Conservation (phyloP, 306 rosid genomes). For the Mucuna pruriens region DNA sequence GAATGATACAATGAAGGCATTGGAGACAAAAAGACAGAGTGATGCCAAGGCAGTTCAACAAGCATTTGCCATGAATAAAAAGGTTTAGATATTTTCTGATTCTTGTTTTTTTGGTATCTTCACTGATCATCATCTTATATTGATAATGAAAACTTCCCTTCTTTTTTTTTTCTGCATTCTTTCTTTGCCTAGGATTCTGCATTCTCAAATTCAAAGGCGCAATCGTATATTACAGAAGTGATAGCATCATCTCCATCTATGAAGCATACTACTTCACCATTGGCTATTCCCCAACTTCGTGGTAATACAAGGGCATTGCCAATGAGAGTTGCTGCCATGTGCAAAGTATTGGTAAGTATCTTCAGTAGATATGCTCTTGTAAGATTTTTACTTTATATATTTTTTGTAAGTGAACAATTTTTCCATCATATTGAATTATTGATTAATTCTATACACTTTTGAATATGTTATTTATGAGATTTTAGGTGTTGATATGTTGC, state of each 20-base stretch:
- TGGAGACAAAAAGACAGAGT: conserved; percentile 62
- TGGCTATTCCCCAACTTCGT: conserved; percentile 61
- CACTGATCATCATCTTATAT: neutral
- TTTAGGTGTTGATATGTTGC: neutral
- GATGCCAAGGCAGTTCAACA: conserved; percentile 83
- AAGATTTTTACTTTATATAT: neutral
- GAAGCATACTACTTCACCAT: conserved; percentile 40
- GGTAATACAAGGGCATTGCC: conserved; percentile 61
- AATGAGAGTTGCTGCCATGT: conserved; percentile 71
- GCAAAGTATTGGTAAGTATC: conserved; percentile 75
- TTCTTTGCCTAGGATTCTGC: conserved; percentile 58
- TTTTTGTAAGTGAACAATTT: neutral
- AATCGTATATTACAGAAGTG: conserved; percentile 58
- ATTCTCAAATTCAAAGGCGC: conserved; percentile 65
- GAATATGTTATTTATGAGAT: neutral
- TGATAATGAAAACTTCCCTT: conserved; percentile 2
- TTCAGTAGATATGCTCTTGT: neutral
- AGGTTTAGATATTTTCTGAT: conserved; percentile 49
- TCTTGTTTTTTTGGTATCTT: neutral
- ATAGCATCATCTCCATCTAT: conserved; percentile 64
- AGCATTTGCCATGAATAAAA: conserved; percentile 61
- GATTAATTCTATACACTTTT: neutral
- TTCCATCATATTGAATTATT: conserved; percentile 1
- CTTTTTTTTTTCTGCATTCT: neutral
- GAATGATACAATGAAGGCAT: conserved; percentile 40